Conservation (phyloP, 805 yeast species). For the Saturnispora kantuleensis region DNA sequence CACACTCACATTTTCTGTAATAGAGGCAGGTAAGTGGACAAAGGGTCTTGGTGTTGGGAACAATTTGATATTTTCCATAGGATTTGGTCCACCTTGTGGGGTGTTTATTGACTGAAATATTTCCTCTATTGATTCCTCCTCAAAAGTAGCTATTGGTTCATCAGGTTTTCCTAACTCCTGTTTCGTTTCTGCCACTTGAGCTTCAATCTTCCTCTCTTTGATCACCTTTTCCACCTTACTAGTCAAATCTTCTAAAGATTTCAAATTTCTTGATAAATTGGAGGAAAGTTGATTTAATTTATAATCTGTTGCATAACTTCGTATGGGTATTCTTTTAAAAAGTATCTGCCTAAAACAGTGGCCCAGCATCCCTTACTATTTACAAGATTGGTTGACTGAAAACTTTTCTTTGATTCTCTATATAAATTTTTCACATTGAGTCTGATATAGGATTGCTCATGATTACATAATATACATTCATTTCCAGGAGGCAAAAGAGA, state of each 20-base stretch:
- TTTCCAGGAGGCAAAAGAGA: no score
- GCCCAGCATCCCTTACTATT: not conserved
- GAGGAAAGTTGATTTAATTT: conserved; percentile 5
- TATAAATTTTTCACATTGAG: no score
- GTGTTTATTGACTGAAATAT: conserved; percentile 18
- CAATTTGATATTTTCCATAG: conserved; percentile 2
- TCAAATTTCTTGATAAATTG: conserved; percentile 20
- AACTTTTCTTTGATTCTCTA: no score
- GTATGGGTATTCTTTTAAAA: not conserved
- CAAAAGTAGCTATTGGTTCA: conserved; percentile 10
- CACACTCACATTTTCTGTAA: conserved; percentile 29
- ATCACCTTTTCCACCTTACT: conserved; percentile 19
- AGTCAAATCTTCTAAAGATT: conserved; percentile 25
- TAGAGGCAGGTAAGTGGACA: conserved; percentile 27
- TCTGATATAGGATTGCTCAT: no score
- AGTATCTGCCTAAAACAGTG: not conserved
- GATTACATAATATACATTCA: no score
- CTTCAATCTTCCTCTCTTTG: conserved; percentile 16
- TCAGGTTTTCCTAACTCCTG: conserved; percentile 16
- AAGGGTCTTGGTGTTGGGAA: conserved; percentile 22
- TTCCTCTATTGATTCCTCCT: conserved; percentile 22
- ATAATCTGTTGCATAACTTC: not conserved
- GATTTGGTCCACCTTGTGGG: not conserved
- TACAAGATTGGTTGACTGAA: no score
- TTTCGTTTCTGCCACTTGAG: conserved; percentile 11